These are phyloP conservation scores for Trichoderma orchidacearum DNA, from an alignment of 495 filamentous ascomycete genomes.

Conservation along the genomic window DNA sequence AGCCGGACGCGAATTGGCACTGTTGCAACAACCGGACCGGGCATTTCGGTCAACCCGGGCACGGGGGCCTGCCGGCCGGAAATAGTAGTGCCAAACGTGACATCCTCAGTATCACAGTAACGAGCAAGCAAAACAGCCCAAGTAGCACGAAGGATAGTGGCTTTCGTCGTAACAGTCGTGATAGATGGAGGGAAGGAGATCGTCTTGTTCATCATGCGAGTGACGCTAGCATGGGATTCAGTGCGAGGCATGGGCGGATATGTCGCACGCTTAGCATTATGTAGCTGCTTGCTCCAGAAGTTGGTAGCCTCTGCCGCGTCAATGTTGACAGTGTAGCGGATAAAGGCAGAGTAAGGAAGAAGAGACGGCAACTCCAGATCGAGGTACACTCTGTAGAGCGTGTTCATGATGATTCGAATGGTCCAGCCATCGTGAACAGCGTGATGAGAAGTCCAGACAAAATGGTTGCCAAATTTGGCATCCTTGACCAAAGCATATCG, in stretches of 20 bases:
- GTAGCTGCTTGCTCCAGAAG: neutral
- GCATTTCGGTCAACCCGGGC: constrained; percentile 28
- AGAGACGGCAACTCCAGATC: neutral
- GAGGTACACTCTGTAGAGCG: constrained; percentile 1
- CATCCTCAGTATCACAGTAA: constrained; percentile 22
- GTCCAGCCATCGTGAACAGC: neutral
- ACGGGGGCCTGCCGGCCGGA: constrained; percentile 13
- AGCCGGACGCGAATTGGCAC: constrained; percentile 33
- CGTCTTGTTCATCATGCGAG: neutral
- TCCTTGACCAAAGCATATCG: constrained; percentile 10
- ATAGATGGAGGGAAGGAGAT: neutral
- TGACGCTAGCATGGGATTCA: neutral
- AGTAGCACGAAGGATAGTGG: constrained; percentile 29
- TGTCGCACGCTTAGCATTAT: neutral
- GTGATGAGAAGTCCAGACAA: constrained; percentile 32
- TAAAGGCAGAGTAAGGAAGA: neutral
- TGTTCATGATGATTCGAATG: neutral
- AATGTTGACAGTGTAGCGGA: neutral
- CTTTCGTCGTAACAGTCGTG: constrained; percentile 12
- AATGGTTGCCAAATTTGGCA: constrained; percentile 9
- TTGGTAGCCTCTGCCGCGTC: neutral
- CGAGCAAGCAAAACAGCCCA: constrained; percentile 9
- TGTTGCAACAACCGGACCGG: constrained; percentile 43
- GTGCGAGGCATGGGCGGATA: neutral
- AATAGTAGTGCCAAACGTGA: constrained; percentile 35